Percentiles rank a stretch among this genome's conserved stretches.
Conservation (phyloP, 345 rosid species). For the Camelina sativa region DNA sequence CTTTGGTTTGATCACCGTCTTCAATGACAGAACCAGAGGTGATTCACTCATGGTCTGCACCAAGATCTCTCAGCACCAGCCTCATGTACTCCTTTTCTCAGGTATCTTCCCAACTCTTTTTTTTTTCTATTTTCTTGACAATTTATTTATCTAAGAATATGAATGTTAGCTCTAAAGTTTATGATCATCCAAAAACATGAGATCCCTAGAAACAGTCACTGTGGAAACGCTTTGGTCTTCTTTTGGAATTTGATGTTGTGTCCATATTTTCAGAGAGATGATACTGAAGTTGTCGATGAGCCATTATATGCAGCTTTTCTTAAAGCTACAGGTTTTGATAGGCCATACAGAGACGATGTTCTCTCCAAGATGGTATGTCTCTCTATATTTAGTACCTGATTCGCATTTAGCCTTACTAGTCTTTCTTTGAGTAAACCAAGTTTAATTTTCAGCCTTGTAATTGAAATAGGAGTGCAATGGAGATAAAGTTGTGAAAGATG, state of each 20-base stretch:
- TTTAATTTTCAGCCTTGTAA: not conserved
- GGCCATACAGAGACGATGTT: constrained; percentile 72
- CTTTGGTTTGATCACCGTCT: constrained; percentile 12
- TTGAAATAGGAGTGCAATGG: constrained; percentile 66
- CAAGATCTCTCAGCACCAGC: constrained; percentile 87
- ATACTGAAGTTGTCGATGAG: constrained; percentile 76
- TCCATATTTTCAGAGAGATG: constrained; percentile 62
- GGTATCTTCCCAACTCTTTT: constrained; percentile 43
- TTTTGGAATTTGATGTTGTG: not conserved
- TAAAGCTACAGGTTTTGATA: constrained; percentile 52
- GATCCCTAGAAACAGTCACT: constrained; percentile 15
- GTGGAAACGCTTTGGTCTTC: constrained; percentile 3
- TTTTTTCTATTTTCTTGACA: not conserved
- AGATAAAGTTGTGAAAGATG: constrained; percentile 65
- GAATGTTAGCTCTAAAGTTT: not conserved
- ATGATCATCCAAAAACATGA: not conserved
- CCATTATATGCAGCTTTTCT: constrained; percentile 72
- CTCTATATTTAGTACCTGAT: not conserved
- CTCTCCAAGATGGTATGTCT: constrained; percentile 61
- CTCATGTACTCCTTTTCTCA: constrained; percentile 90
- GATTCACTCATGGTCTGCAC: constrained; percentile 90
- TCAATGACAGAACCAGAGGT: constrained; percentile 53
- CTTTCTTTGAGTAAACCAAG: not conserved
- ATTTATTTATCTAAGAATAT: not conserved
- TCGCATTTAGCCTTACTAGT: not conserved